Conservation (phyloP, 2,329 filamentous ascomycete genomes). For the Achaetomium macrosporum region DNA sequence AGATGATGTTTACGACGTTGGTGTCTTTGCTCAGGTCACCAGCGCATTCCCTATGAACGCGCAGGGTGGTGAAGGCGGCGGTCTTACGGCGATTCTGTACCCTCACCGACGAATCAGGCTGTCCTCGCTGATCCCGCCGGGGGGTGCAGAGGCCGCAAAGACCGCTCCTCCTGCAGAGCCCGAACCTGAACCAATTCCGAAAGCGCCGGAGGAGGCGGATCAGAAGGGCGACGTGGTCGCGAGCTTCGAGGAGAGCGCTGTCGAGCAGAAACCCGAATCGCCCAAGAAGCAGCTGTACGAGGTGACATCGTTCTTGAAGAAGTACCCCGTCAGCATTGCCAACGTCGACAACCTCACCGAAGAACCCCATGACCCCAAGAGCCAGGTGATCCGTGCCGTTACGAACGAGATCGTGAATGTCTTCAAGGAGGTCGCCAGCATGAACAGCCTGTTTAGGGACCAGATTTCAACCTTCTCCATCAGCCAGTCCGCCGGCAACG, state of each 20-base stretch:
- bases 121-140: conserved; percentile 71
- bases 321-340: conserved; percentile 87
- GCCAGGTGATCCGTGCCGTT: conserved; percentile 79
- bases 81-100: conserved; percentile 89
- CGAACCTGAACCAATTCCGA: conserved; percentile 52
- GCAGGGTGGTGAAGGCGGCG: conserved; percentile 74
- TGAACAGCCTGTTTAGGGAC: conserved; percentile 93
- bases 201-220: conserved; percentile 47
- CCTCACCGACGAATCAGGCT: conserved; percentile 92
- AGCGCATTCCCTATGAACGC: conserved; percentile 69
- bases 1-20: conserved; percentile 90
- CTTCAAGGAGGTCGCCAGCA: conserved; percentile 90
- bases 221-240: conserved; percentile 87
- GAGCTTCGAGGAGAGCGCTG: conserved; percentile 82
- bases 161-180: conserved; percentile 44
- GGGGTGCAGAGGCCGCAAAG: conserved; percentile 46
- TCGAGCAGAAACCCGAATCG: conserved; percentile 52
- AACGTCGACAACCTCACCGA: conserved; percentile 92
- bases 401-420: conserved; percentile 98
- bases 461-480: conserved; percentile 97
- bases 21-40: conserved; percentile 96
- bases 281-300: conserved; percentile 61
- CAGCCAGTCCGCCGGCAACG: conserved; percentile 89
- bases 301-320: conserved; percentile 83
- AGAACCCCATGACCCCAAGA: conserved; percentile 85